Base-by-base conservation (phyloP, 345 rosid species). In the Iberis pinnata region DNA sequence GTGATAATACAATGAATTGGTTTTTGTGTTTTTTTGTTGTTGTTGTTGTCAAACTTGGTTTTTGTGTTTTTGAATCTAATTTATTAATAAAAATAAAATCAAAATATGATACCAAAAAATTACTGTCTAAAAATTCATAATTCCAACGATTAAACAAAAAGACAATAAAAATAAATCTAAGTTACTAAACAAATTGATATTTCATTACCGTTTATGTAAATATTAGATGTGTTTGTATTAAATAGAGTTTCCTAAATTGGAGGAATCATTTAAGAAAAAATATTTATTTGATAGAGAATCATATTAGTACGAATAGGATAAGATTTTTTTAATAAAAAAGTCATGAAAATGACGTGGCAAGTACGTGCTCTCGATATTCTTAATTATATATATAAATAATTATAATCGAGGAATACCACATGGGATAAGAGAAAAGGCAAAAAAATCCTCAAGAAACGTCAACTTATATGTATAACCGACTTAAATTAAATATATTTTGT, bases 341-440 rank as follows among this genome's bases (percentile, higher is more conserved):
- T 65, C 53, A 43, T 1, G 53, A 65, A 58, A 43, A 43, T 65
- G 70, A 65, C 70, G 70, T 65, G 70, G 70, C 59, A 49, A 58
- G 54, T 58, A 65, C 64, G 58, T 57, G 64, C 70, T 58, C 46
- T 58, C 36, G 36, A 50, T 58, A 43, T 51, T 56, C 29, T 64
- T 65, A 18, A 42, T 24, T 33, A 18, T 33, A 16, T 9, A 50
- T 35, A 4, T 14, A 40, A 41, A 49, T 44, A 10, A 44, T n/a
- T n/a, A n/a, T n/a, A 36, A 58, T 58, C 60, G 64, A 65, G 60
- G 59, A 19, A 37, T 58, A 18, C 8, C 70, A 65, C 60, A 58
- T 65, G 70, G 53, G 25, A 3, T n/a, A 7, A 25, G 13, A 36
- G 58, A 22, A 43, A 13, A 47, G 26, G 33, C 45, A 55, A 39